phyloP scores from a whole-genome alignment of 1,284 basidiomycete genomes.

The Agaricales sp. region DNA sequence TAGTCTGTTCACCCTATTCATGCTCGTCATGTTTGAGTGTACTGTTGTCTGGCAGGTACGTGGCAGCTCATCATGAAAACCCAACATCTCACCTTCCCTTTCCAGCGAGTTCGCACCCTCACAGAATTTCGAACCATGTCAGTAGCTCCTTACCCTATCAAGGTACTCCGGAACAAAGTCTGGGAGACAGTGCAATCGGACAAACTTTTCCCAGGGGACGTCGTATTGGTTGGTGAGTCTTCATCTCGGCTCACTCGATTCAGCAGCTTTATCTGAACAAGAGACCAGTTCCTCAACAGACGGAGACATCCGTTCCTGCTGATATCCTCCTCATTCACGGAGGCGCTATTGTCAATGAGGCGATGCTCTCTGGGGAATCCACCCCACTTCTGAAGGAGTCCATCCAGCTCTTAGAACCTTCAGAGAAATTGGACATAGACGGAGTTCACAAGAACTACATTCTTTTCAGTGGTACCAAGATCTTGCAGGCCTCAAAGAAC shows the following conservation, averaged over 20 bases:
- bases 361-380: constrained; percentile 95
- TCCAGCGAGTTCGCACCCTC: constrained; percentile 75
- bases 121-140: constrained; percentile 96
- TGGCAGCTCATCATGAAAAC: constrained; percentile 5
- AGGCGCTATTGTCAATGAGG: constrained; percentile 92
- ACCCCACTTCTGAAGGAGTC: constrained; percentile 92
- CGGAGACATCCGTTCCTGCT: constrained; percentile 82
- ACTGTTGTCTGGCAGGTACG: constrained; percentile 93
- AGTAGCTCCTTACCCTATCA: constrained; percentile 79
- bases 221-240: constrained; percentile 69
- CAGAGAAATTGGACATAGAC: constrained; percentile 76
- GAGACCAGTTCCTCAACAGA: constrained; percentile 65
- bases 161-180: constrained; percentile 68
- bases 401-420: constrained; percentile 70
- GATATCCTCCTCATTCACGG: constrained; percentile 85
- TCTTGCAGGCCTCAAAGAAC: constrained; percentile 69
- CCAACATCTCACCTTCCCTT: constrained; percentile 9
- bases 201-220: constrained; percentile 81
- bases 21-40: constrained; percentile 94
- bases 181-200: constrained; percentile 79
- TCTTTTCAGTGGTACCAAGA: constrained; percentile 90
- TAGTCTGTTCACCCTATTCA: constrained; percentile 92
- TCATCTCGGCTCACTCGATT: constrained; percentile 2
- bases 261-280: neutral
- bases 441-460: constrained; percentile 80